Percentiles rank a stretch among this genome's conserved stretches.
Conservation (phyloP, 306 rosid genomes). For the Elaeagnus macrophylla region DNA sequence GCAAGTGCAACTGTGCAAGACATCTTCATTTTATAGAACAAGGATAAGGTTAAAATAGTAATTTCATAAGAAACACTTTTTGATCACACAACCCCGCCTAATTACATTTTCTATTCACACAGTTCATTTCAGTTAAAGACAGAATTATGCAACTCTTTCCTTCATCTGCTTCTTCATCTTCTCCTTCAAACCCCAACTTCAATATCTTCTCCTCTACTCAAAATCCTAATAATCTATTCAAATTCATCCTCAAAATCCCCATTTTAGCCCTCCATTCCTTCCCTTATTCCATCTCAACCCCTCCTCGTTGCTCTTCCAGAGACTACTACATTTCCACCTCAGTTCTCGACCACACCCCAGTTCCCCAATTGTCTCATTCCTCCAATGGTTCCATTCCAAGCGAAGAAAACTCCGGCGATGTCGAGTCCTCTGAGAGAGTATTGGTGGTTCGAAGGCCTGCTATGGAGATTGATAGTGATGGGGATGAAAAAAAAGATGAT, state of each 20-base stretch:
- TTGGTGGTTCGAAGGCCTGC: slow-evolving; percentile 79
- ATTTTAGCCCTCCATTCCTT: slow-evolving; percentile 35
- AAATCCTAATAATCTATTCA: slow-evolving; percentile 30
- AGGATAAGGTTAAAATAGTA: slow-evolving; percentile 32
- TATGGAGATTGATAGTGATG: slow-evolving; percentile 34
- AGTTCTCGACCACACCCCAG: slow-evolving; percentile 26
- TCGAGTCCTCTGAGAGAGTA: slow-evolving; percentile 17
- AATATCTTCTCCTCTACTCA: slow-evolving; percentile 50
- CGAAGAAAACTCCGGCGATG: slow-evolving; percentile 8
- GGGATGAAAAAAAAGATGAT: slow-evolving; percentile 9
- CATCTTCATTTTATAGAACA: too few relatives aligned
- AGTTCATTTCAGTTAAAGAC: slow-evolving; percentile 28
- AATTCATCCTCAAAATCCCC: slow-evolving; percentile 38
- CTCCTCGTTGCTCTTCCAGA: slow-evolving; percentile 39
- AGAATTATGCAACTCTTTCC: slow-evolving; percentile 34
- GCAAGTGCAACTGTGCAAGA: too few relatives aligned
- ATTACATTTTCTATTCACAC: slow-evolving; percentile 20
- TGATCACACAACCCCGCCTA: slow-evolving; percentile 28
- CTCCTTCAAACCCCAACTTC: slow-evolving; percentile 42
- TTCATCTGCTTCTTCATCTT: slow-evolving; percentile 33
- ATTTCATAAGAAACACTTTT: slow-evolving; percentile 6
- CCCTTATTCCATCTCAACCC: slow-evolving; percentile 19
- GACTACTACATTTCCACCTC: slow-evolving; percentile 32
- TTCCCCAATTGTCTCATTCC: slow-evolving; percentile 7
- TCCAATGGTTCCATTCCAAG: not conserved